Base-by-base conservation (phyloP, 2,329 filamentous ascomycete genomes). In the Monosporascus ibericus region DNA sequence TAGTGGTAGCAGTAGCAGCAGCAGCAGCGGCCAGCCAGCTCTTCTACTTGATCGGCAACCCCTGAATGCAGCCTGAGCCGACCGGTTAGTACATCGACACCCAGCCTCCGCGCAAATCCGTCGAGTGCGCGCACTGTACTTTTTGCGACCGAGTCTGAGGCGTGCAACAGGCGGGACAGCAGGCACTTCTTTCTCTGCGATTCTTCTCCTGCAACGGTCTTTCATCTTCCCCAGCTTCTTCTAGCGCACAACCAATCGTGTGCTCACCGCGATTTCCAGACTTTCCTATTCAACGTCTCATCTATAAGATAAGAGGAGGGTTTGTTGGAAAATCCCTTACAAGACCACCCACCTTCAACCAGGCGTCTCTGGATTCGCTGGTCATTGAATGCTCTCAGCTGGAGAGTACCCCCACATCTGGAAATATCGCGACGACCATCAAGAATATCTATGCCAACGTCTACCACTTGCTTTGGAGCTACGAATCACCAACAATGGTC, bases 401-500 rank as follows among this genome's bases (percentile, higher is more conserved):
- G 20, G 38, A 39, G 24, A 25, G n/a, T 20, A 52, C 40, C 50
- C 50, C 42, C 42, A 51, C 44, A 44, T 27, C 22, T 15, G 17
- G 27, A 38, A 24, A 52, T 44, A 24, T 42, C 20, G 39, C 27
- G 38, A 50, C 47, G 24, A 30, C 38, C 55, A 58, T 53, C 48
- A 44, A 56, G 44, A 47, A 49, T 48, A 44, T 55, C 56, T 53
- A 56, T 52, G 50, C 55, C 51, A 37, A 61, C 59, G 55, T 58
- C 54, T 47, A 56, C 60, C 61, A 57, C 68, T 62, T 63, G 72
- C 70, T 49, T 51, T 53, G 55, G 68, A 68, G 60, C 66, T 62
- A 66, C 61, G 65, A 63, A 66, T 68, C 64, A 74, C 74, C 42
- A 69, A 81, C 78, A 69, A 81, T 81, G 79, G 80, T 74, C 75